These are phyloP conservation scores for Barnettozyma wickerhamii DNA, from an alignment of 805 yeast species.

Conservation along the genomic window DNA sequence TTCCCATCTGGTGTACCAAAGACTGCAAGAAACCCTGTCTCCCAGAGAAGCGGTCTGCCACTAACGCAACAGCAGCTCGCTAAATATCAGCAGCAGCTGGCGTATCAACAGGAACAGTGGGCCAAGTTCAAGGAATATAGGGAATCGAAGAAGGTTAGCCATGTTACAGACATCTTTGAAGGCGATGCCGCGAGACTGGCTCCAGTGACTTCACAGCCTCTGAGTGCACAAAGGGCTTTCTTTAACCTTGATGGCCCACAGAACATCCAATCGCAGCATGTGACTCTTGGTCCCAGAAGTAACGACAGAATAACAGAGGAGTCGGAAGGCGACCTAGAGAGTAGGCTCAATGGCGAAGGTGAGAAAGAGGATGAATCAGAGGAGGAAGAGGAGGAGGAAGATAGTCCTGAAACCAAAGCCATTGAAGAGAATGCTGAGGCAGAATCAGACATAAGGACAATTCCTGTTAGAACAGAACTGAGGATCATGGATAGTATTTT, in stretches of 20 bases:
- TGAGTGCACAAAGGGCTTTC: constrained; percentile 42
- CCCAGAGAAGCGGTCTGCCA: constrained; percentile 14
- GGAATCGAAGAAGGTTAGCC: constrained; percentile 20
- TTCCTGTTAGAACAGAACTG: constrained; percentile 16
- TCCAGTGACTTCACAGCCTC: constrained; percentile 47
- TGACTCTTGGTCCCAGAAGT: neutral
- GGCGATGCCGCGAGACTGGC: constrained; percentile 43
- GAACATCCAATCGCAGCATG: constrained; percentile 5
- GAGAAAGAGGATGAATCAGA: constrained; percentile 14
- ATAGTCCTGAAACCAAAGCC: constrained; percentile 30
- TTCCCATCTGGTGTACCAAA: constrained; percentile 13
- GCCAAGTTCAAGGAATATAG: constrained; percentile 23
- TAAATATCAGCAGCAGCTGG: constrained; percentile 24
- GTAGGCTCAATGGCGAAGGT: neutral
- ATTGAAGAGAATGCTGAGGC: constrained; percentile 31
- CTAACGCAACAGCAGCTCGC: constrained; percentile 22
- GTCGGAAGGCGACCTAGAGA: neutral
- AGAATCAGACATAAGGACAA: constrained; percentile 11
- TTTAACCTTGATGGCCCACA: constrained; percentile 28
- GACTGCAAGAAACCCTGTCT: constrained; percentile 21
- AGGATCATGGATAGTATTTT: constrained; percentile 20
- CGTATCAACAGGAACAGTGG: constrained; percentile 25
- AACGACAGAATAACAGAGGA: constrained; percentile 5
- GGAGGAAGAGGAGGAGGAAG: constrained; percentile 18
- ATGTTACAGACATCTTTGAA: constrained; percentile 47